These are phyloP conservation scores for Aureobasidium zeae DNA, from an alignment of 2,329 filamentous ascomycete species.

Conservation along the genomic window DNA sequence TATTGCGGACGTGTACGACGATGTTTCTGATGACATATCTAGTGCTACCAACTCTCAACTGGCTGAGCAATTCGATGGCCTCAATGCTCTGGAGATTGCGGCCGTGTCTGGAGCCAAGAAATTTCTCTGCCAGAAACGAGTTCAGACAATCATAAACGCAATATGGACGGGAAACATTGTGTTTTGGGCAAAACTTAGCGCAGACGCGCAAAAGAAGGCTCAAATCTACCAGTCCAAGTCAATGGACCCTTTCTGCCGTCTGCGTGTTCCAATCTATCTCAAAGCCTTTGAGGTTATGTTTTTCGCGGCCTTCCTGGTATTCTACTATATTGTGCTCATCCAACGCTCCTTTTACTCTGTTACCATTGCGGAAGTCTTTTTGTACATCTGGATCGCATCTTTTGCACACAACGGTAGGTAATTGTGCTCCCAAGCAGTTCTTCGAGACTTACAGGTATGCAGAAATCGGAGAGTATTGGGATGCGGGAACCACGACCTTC, in stretches of 20 bases:
- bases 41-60: conserved; percentile 39
- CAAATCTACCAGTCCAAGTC: conserved; percentile 60
- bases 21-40: neutral
- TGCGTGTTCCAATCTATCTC: conserved; percentile 73
- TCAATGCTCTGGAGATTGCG: conserved; percentile 83
- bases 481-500: conserved; percentile 77
- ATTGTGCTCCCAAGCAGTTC: no score
- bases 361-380: conserved; percentile 57
- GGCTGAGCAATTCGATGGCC: conserved; percentile 61
- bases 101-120: conserved; percentile 73
- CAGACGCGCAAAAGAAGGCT: conserved; percentile 64
- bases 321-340: conserved; percentile 83
- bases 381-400: conserved; percentile 79
- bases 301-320: conserved; percentile 62
- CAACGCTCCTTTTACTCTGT: conserved; percentile 54
- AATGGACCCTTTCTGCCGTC: conserved; percentile 63
- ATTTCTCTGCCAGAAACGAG: conserved; percentile 68
- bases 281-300: conserved; percentile 78
- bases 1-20: conserved; percentile 3
- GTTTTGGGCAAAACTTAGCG: conserved; percentile 73
- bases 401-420: conserved; percentile 71
- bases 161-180: conserved; percentile 82
- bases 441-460: neutral
- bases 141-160: conserved; percentile 74
- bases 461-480: conserved; percentile 63